Conservation (phyloP, 768 basidiomycete species). For the Calocera viscosa region DNA sequence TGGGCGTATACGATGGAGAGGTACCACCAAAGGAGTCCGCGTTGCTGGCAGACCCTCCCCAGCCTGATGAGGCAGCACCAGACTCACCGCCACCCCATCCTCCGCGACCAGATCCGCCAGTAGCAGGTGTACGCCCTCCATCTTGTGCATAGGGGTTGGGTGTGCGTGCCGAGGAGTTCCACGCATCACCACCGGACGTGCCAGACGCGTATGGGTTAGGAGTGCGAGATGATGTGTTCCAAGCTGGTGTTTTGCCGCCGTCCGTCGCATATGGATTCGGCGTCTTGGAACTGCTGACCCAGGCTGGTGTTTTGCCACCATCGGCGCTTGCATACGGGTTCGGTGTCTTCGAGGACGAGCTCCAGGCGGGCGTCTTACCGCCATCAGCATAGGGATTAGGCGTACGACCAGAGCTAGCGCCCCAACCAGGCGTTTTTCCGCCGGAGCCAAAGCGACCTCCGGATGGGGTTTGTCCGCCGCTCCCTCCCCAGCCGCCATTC, state of each 20-base stretch:
- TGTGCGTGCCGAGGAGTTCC: slow-evolving; percentile 14
- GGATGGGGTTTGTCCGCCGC: not conserved
- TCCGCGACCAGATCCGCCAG: slow-evolving; percentile 21
- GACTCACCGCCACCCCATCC: slow-evolving; percentile 17
- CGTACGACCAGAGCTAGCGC: slow-evolving; percentile 34
- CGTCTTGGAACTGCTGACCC: slow-evolving; percentile 48
- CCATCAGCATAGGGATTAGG: slow-evolving; percentile 33
- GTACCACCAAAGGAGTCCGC: slow-evolving; percentile 26
- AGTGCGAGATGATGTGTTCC: slow-evolving; percentile 40
- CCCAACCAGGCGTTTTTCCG: slow-evolving; percentile 19
- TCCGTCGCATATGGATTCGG: slow-evolving; percentile 55
- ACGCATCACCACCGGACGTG: slow-evolving; percentile 21
- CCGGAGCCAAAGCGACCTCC: slow-evolving; percentile 8
- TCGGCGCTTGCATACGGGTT: slow-evolving; percentile 42
- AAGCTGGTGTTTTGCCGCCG: slow-evolving; percentile 44
- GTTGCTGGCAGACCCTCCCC: slow-evolving; percentile 20
- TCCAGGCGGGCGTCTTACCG: slow-evolving; percentile 19
- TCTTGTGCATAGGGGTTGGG: slow-evolving; percentile 19
- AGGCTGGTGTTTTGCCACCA: slow-evolving; percentile 56
- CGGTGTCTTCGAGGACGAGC: slow-evolving; percentile 26
- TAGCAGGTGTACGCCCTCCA: slow-evolving; percentile 41
- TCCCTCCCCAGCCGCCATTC: slow-evolving; percentile 25
- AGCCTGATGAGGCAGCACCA: slow-evolving; percentile 20
- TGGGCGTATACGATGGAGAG: slow-evolving; percentile 10
- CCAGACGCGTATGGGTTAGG: slow-evolving; percentile 40